Evolutionary conservation across 2,329 filamentous ascomycete species (phyloP), one percentile per base, ranked within the genome.

Genomic region (Pseudocercospora macadamiae): DNA sequence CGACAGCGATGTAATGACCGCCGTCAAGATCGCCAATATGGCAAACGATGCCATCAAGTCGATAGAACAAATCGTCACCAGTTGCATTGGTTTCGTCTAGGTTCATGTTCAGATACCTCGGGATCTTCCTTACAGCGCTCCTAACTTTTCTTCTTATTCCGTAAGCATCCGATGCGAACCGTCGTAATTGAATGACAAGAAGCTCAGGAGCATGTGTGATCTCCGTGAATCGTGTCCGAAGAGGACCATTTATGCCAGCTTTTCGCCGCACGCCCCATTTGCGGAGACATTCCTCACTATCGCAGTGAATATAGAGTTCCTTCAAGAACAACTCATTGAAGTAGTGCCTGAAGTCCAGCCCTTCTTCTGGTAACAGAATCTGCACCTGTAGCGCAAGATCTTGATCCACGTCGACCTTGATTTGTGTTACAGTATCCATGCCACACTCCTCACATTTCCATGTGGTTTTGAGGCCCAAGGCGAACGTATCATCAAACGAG

Each of bases 1-100:
- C 59, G 16, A 54, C 45, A 12, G 61, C 53, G 12, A 59, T 36
- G 21, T 45, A 57, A 42, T 64, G 61, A 3, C 61, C 59, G 6
- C 28, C 28, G 6, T 12, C 12, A 2, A 16, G 8, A 2, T 45
- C 19, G 5, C 1, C 14, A 1, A 59, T 56, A 37, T 64, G 59
- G 6, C 53, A 52, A 2, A 64, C 56, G 3, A 64, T 59, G 6
- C 32, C 53, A 10, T 61, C 56, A 12, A 64, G 26, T 21, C 59
- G 30, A 48, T 64, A 64, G 14, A 51, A 18, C 14, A 26, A 36
- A n/a, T 59, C 51, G 10, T 59, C 60, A 3, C 26, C 28, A 10
- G 30, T n/a, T n/a, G n/a, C n/a, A n/a, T n/a, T 49, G 1, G 7
- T 6, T 4, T 14, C 26, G 10, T 32, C 47, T 9, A n/a, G 21